Evolutionary conservation across 495 filamentous ascomycete genomes (phyloP), one percentile per base, ranked within the genome.

Genomic region (Gamarada debralockiae): DNA sequence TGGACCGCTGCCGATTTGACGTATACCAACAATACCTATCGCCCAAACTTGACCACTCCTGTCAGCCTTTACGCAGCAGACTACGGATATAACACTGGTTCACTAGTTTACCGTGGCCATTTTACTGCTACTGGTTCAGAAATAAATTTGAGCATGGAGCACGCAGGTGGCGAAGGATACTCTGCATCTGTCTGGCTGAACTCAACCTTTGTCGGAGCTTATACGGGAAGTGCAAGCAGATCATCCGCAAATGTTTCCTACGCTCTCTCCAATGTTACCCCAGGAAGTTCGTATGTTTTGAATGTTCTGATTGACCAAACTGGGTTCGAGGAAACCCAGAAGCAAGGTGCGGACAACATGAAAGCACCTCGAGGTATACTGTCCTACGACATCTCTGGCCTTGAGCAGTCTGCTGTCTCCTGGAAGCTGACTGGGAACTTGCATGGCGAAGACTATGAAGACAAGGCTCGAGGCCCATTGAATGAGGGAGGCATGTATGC

Each of bases 361-460:
- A 90, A 90, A 64, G 66, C 68, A 25, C 86, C 86, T 2, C 77
- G 86, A 34, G 87, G 86, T 1, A 53, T 53, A 1, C n/a, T 42
- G 3, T 5, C 36, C 15, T 55, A 48, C 67, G 40, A 48, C 0
- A 67, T 80, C 13, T 66, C 70, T 10, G 74, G 77, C 38, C 63
- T 70, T 15, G 3, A 20, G 8, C 13, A 8, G 23, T 69, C 68
- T 37, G 68, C 44, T 48, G 73, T 86, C 31, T 74, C 69, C 22
- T 90, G 87, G 87, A 89, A 88, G 64, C 59, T 90, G 15, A 89
- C 87, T 0, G 87, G 87, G 2, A 90, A 92, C 52, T 67, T 90
- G 1, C 82, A 80, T 31, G 87, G 87, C 17, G 85, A 90, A 56
- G 66, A 81, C 40, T 89, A 87, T 65, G 33, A 46, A 0, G 87